phyloP scores from a whole-genome alignment of 148 eudicot genomes.

The Simmondsia chinensis region DNA sequence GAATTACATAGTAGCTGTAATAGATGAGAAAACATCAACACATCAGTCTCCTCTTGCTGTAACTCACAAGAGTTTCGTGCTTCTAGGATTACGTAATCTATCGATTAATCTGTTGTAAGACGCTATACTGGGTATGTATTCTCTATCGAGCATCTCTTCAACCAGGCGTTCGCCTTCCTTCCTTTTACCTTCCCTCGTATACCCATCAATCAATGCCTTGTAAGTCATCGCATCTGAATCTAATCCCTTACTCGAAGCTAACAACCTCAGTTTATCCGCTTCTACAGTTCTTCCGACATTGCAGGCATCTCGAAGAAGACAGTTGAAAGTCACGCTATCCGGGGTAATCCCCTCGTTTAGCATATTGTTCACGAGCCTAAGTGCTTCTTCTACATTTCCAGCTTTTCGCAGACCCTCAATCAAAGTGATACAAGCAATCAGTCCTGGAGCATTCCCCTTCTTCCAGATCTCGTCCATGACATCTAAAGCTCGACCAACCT shows the following conservation, averaged over 20 bases:
- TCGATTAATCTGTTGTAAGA: conserved; percentile 61
- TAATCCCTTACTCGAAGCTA: conserved; percentile 77
- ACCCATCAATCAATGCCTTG: conserved; percentile 66
- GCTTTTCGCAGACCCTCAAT: conserved; percentile 61
- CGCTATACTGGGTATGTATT: conserved; percentile 63
- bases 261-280: conserved; percentile 61
- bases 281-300: conserved; percentile 36
- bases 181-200: conserved; percentile 50
- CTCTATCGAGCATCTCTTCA: conserved; percentile 88
- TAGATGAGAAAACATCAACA: no score
- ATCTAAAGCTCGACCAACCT: conserved; percentile 46
- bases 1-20: no score
- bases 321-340: conserved; percentile 78
- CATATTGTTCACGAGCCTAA: conserved; percentile 48
- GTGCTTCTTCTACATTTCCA: conserved; percentile 34
- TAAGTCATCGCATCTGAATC: conserved; percentile 49
- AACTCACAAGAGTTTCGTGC: no score
- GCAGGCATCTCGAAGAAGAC: conserved; percentile 67
- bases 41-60: no score
- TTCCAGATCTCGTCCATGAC: conserved; percentile 62
- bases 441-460: conserved; percentile 52
- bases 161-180: conserved; percentile 64
- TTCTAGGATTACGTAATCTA: conserved; percentile 25
- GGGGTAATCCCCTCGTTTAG: conserved; percentile 43
- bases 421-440: conserved; percentile 66